Evolutionary conservation across 345 rosid species (phyloP), one percentile per base, ranked within the genome.

Genomic region (Melaleuca alternifolia): DNA sequence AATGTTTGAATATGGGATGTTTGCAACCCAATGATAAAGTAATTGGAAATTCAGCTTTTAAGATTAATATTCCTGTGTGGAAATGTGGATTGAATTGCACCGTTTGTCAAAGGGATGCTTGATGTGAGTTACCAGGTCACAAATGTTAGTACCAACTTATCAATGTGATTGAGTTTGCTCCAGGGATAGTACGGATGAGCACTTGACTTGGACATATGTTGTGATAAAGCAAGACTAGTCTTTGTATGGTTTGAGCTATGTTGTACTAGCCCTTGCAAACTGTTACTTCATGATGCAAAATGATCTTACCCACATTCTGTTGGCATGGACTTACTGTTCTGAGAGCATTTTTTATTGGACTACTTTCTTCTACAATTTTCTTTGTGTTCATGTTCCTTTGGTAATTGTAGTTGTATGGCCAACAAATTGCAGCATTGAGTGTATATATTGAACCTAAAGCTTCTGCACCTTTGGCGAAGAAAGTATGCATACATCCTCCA

Each of bases 401-500:
- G 54, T 82, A 23, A 54, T 83, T 59, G 57, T 87, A 53, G 57
- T 81, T 85, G 24, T 13, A 65, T 76, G 15, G 84, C 85, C 65
- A 11, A 61, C 75, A 82, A 50, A 84, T 84, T 89, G 92, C 95
- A 94, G 97, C 87, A 48, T 77, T 94, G 86, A 83, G 51, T 82
- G 48, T 91, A 86, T 90, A 85, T 84, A 90, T 71, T 21, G 87
- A 88, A 50, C 48, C 85, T 21, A 87, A 86, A 56, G 86, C 88
- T 86, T 83, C 92, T 33, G 85, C 88, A 14, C 87, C 88, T 6
- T 82, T 85, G 88, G 77, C 87, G 46, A 93, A 92, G 92, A 91
- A 91, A 82, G 91, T 92, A 57, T 90, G 51, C 84, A 83, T 85
- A 85, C 93, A 92, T 89, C 97, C 97, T 62, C 94, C 95, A 16